These are phyloP conservation scores for Cystofilobasidium macerans DNA, from an alignment of 768 basidiomycete genomes.

Conservation along the genomic window DNA sequence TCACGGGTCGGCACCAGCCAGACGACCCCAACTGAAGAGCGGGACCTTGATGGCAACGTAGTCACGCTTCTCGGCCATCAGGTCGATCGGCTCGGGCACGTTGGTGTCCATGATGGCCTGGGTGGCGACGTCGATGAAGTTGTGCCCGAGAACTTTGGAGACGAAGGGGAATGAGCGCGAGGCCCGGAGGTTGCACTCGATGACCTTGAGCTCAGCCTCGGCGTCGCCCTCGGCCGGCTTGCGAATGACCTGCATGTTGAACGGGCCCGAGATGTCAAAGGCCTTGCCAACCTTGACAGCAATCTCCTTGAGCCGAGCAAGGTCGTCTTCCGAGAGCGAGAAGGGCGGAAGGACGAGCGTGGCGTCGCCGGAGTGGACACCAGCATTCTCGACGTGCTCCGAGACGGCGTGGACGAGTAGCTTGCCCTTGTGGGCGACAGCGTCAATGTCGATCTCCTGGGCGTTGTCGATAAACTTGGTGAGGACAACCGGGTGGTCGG, in stretches of 20 bases:
- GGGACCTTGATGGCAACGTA: constrained; percentile 95
- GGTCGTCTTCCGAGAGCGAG: constrained; percentile 61
- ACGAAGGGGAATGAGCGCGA: constrained; percentile 95
- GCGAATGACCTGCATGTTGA: constrained; percentile 98
- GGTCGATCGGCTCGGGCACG: constrained; percentile 80
- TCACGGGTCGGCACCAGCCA: constrained; percentile 69
- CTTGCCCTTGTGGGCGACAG: constrained; percentile 83
- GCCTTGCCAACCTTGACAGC: constrained; percentile 89
- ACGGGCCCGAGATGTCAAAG: constrained; percentile 94
- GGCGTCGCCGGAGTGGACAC: constrained; percentile 97
- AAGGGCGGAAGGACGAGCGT: constrained; percentile 93
- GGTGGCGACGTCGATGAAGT: constrained; percentile 91
- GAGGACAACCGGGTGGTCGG: constrained; percentile 93
- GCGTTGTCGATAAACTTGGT: constrained; percentile 98
- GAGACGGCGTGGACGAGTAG: constrained; percentile 92
- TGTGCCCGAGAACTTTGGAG: constrained; percentile 90
- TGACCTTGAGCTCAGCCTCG: constrained; percentile 75
- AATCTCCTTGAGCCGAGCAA: constrained; percentile 80
- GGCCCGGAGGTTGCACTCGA: constrained; percentile 96
- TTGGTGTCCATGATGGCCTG: constrained; percentile 72
- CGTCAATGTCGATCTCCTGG: constrained; percentile 96
- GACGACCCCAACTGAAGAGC: constrained; percentile 94
- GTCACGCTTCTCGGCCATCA: constrained; percentile 78
- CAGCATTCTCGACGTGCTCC: constrained; percentile 97
- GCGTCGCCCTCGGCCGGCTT: constrained; percentile 53